These are phyloP conservation scores for Phytophthora parvispora DNA, from an alignment of 352 stramenopile species.

Conservation along the genomic window DNA sequence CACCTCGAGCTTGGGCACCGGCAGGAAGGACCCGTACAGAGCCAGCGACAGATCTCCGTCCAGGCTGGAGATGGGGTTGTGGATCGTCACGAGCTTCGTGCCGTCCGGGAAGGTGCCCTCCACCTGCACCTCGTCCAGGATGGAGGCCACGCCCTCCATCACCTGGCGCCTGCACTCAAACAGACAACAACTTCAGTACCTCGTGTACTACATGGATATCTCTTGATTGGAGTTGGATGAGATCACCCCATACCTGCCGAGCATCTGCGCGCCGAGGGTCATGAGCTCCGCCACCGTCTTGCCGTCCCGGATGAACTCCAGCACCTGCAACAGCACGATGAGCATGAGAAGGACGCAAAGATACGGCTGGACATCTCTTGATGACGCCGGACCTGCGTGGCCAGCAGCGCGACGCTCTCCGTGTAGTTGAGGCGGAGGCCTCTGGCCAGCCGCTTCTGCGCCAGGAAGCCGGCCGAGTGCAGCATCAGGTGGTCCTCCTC, in stretches of 20 bases:
- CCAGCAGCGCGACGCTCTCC: constrained; percentile 95
- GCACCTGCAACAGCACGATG: constrained; percentile 66
- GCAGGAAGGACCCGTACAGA: constrained; percentile 96
- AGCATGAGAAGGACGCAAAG: neutral
- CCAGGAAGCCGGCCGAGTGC: constrained; percentile 91
- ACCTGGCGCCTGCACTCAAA: constrained; percentile 82
- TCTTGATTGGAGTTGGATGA: neutral
- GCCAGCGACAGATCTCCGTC: constrained; percentile 94
- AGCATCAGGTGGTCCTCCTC: constrained; percentile 83
- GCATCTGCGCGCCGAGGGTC: constrained; percentile 83
- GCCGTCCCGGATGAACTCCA: constrained; percentile 97
- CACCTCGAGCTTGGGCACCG: constrained; percentile 80
- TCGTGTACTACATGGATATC: neutral
- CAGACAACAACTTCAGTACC: constrained; percentile 1
- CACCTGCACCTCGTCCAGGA: constrained; percentile 97
- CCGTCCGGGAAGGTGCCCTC: constrained; percentile 98
- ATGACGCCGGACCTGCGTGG: constrained; percentile 57
- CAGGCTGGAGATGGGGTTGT: constrained; percentile 92
- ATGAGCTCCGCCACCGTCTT: constrained; percentile 91
- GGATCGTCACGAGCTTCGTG: constrained; percentile 98
- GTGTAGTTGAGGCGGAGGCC: constrained; percentile 95
- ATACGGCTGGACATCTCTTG: neutral
- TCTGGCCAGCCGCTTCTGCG: constrained; percentile 95
- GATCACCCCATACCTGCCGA: constrained; percentile 55
- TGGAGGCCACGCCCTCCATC: constrained; percentile 90